Evolutionary conservation across 805 yeast species (phyloP), one percentile per base, ranked within the genome.

Genomic region (Starmerella bombi): DNA sequence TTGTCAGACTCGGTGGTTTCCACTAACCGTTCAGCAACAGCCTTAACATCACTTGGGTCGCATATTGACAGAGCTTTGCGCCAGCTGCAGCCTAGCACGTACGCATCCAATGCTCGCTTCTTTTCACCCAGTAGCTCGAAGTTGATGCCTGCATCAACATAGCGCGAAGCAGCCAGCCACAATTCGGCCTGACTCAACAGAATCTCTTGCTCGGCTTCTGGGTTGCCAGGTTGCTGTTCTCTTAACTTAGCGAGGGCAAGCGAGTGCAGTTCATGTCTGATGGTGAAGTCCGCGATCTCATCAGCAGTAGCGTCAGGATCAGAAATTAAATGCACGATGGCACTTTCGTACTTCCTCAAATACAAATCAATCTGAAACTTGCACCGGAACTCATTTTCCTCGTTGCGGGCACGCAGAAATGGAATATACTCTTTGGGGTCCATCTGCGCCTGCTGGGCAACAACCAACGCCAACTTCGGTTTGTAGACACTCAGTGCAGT

Each of bases 381-480:
- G 49, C 77, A 74, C 45, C 94, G 72, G 41, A 75, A 59, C 5
- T 72, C 77, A 1, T 72, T 63, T 58, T 79, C 81, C 31, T 71
- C 72, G 50, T 82, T 79, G 40, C 91, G 65, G 36, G 75, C 70
- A 54, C 84, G 94, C 49, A 91, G 67, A 59, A 91, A 91, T 38
- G 98, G 95, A 38, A 91, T 64, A 52, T 91, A 91, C 60, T 91
- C 99, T 54, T 86, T 84, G 19, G 99, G 99, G 62, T 91, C 99
- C 68, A 80, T 86, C 60, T 88, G 97, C 0, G 96, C 85, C 55
- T 85, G 91, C 58, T 93, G 97, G 0, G 98, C 98, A 44, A 91
- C 77, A 10, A 71, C 68, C 42, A 91, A 67, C 0, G 97, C 74
- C 52, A 88, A 64, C 42, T 77, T 76, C 32, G 91, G 76, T 56